Evolutionary conservation across 108 stramenopile genomes (phyloP), one percentile per base, ranked within the genome.

Genomic region (Cyclostephanos tholiformis): DNA sequence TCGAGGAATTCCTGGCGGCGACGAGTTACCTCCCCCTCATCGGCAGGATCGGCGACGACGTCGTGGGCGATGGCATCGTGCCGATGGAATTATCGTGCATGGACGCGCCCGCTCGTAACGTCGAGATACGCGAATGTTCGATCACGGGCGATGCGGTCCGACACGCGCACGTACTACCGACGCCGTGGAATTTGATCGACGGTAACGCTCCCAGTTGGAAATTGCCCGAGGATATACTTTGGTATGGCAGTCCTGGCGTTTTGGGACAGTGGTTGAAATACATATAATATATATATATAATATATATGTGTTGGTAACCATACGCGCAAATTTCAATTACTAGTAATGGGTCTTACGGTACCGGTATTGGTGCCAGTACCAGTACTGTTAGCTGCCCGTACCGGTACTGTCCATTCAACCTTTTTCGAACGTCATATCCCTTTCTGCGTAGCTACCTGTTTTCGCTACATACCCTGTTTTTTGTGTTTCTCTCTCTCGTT

Each of bases 141-240:
- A 20, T 26, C 29, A 91, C 87, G 10, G 85, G 83, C 0, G 35
- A 57, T 48, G 65, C 80, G 26, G 84, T 92, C 12, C 67, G 91
- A 20, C 91, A 92, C 74, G 82, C 86, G 6, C 91, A 92, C 74
- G 87, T 92, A 16, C 68, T 92, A 19, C 91, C 91, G 12, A 92
- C 91, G 2, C 91, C 91, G 35, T 92, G 88, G 88, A 92, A 92
- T 69, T 68, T 92, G 41, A 64, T 71, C 53, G 88, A 92, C 76
- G 87, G 86, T 3, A 76, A 48, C 44, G 88, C 91, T 8, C 75
- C 88, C 5, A 86, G 85, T 13, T 86, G 84, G 51, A 66, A 38
- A 1, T 59, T 92, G 16, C 87, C 87, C 11, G 85, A 86, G 3
- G 74, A 74, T 35, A 72, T 80, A 49, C 60, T 75, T 46, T 84